Conservation (phyloP, 768 basidiomycete species). For the Tephrocybe sp. region DNA sequence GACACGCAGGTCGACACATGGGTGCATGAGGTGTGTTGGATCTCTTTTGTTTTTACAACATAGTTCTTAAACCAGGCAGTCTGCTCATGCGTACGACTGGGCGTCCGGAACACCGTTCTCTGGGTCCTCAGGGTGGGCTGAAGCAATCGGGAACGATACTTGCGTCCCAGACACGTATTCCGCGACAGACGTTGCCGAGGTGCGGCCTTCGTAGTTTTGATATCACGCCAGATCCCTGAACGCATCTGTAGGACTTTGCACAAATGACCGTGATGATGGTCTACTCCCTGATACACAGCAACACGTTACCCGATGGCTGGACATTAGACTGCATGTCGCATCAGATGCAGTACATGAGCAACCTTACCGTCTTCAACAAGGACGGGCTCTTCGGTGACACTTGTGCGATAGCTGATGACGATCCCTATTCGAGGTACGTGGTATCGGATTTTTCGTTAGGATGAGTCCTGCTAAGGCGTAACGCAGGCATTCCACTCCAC, state of each 20-base stretch:
- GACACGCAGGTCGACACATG: conserved; percentile 24
- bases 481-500: conserved; percentile 13
- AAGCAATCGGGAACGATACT: conserved; percentile 23
- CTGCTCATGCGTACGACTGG: conserved; percentile 33
- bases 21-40: conserved; percentile 30
- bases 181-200: conserved; percentile 25
- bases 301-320: conserved; percentile 25
- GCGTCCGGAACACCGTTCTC: conserved; percentile 19
- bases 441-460: too few relatives aligned
- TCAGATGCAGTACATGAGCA: conserved; percentile 25
- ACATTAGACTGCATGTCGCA: conserved; percentile 26
- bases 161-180: conserved; percentile 33
- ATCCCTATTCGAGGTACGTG: conserved; percentile 14
- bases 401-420: conserved; percentile 19
- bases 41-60: not conserved
- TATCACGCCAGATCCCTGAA: not conserved
- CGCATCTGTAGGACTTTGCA: conserved; percentile 27
- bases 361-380: conserved; percentile 22
- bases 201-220: conserved; percentile 10
- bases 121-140: conserved; percentile 18
- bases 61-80: conserved; percentile 11
- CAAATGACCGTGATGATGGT: conserved; percentile 27
- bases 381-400: conserved; percentile 27
- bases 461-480: not conserved
- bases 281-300: conserved; percentile 23